Evolutionary conservation across 306 rosid species (phyloP), one percentile per base, ranked within the genome.

Genomic region (Inga oerstediana): DNA sequence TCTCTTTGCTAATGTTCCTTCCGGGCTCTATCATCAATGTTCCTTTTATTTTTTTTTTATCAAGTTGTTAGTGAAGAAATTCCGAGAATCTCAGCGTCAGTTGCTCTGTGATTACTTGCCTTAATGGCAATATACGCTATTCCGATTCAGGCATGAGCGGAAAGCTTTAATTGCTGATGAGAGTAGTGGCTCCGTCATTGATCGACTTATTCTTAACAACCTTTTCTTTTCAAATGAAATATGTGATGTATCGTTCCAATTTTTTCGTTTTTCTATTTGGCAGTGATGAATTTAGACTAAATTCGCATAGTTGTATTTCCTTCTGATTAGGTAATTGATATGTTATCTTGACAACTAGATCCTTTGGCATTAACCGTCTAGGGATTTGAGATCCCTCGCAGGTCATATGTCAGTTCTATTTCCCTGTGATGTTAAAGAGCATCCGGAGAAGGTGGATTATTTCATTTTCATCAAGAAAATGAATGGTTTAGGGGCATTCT

Each of bases 91-190:
- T 22, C 11, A 10, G 11, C 56, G 20, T 24, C 67, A 39, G 67
- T 64, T 32, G 97, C 95, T 94, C 97, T 34, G 81, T 92, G 97
- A 94, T 92, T 77, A 79, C 70, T 52, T 87, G 95, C 97, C 90
- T 72, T 32, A 0, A 72, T 39, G 76, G 97, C 94, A 80, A 80
- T 91, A 91, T 94, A 91, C 92, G 94, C 97, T 92, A 94, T 94
- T 92, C 96, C 24, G 97, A 92, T 74, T 69, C 43, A 49, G 4
- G 2, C 2, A 24, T 91, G 92, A 89, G 82, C 51, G 41, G 67
- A 90, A 90, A 0, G 5, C 52, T 35, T 27, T 80, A 6, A 64
- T n/a, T 7, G 0, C 7, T 0, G 1, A 87, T 92, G 97, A 90
- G 98, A 86, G 98, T 89, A 6, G 2, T 37, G 34, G 51, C 19